Base-by-base conservation (phyloP, 2,329 filamentous ascomycete genomes). In the Aureobasidium sp. region DNA sequence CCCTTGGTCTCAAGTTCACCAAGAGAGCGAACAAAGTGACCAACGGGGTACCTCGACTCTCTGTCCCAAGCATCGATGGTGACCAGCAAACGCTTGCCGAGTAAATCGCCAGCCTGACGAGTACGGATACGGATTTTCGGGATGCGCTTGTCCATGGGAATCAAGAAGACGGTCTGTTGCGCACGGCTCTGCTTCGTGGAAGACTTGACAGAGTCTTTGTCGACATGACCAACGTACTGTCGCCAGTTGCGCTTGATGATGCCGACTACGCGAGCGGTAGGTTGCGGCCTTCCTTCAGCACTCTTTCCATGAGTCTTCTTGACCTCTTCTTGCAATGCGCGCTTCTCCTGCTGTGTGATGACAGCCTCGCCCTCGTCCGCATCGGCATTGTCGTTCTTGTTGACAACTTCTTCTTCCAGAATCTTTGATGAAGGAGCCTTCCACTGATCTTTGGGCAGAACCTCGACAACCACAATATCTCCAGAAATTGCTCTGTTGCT, bases 121-220 rank as follows among this genome's bases (percentile, higher is more conserved):
- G 94, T 97, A 55, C 92, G 87, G 60, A 99, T 86, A 49, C 91
- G 86, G 69, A 99, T 97, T 78, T 97, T 99, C 2, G 94, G 94
- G 29, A 99, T 89, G 69, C 91, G 88, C 79, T 96, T 97, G 75
- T 99, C 93, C 93, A 99, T 97, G 4, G 94, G 92, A 54, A 97
- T 86, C 21, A 99, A 81, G 75, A 99, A 99, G 15, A 99, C 91
- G 16, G 85, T 95, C 72, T 97, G 91, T 72, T 95, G 91, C 69
- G 89, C 89, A 63, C 91, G 84, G 34, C 90, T 91, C 67, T 91
- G 87, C 63, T 86, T 87, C 2, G 84, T 83, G 3, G 86, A 83
- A 59, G 86, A 84, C 69, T 87, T 87, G 53, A 91, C 87, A 2
- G 92, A 95, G 11, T 89, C 90, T 55, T 88, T 86, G 71, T 99